Percentiles rank a stretch among this genome's conserved stretches.
phyloP scores from a whole-genome alignment of 1,284 basidiomycete genomes.

The Pyrrhoderma noxium region DNA sequence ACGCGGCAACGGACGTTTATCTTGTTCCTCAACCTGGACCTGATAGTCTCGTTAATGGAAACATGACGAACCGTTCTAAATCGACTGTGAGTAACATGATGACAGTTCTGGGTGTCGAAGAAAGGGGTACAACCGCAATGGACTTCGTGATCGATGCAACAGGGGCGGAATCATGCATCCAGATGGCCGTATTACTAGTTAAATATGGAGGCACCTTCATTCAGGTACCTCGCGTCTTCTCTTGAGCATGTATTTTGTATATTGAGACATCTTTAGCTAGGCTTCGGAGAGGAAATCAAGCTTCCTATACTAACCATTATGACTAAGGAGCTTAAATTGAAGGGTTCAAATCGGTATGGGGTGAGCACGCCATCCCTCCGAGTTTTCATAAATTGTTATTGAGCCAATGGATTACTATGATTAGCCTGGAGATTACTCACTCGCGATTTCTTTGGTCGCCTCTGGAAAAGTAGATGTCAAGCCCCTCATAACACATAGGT shows the following conservation, averaged over 20 bases:
- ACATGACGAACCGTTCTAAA: conserved; percentile 60
- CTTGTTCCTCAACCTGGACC: conserved; percentile 54
- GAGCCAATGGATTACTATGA: neutral
- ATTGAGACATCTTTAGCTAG: conserved; percentile 40
- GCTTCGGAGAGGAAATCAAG: conserved; percentile 62
- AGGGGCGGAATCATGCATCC: conserved; percentile 82
- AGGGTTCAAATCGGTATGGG: conserved; percentile 84
- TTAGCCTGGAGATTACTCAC: conserved; percentile 77
- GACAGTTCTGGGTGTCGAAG: conserved; percentile 48
- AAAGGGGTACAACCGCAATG: conserved; percentile 51
- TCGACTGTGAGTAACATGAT: conserved; percentile 58
- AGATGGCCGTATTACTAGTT: conserved; percentile 68
- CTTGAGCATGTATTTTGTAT: conserved; percentile 46
- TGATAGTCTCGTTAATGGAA: conserved; percentile 54
- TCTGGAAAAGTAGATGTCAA: conserved; percentile 80
- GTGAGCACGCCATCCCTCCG: conserved; percentile 34
- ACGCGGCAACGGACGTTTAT: conserved; percentile 83
- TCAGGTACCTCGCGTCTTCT: conserved; percentile 35
- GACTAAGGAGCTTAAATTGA: conserved; percentile 73
- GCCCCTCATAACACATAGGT: conserved; percentile 85
- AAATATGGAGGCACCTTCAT: conserved; percentile 69
- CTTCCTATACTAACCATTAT: conserved; percentile 56
- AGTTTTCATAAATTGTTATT: neutral
- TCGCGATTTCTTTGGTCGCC: conserved; percentile 75
- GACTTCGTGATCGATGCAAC: conserved; percentile 80